A percentile compares a stretch with the other conserved stretches of the same genome.
Evolutionary conservation across 2,329 filamentous ascomycete species (phyloP).

Genomic region (Pseudogymnoascus sp.): DNA sequence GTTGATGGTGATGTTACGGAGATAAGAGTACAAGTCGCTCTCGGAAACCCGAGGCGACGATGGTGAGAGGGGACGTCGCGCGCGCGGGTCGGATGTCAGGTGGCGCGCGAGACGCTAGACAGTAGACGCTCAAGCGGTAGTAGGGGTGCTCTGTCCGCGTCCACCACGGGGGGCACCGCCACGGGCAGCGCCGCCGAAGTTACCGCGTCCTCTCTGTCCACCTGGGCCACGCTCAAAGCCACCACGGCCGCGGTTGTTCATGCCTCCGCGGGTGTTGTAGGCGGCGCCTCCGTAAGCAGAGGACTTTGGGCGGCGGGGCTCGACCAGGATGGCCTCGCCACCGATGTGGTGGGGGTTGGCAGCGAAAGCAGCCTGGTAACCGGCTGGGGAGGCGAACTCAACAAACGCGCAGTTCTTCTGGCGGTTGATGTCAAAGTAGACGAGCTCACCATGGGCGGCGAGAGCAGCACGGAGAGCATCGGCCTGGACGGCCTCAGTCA

Average conservation of each 20-base stretch:
- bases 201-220: slow-evolving; percentile 20
- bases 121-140: neutral
- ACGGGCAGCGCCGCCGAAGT: slow-evolving; percentile 50
- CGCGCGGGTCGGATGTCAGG: neutral
- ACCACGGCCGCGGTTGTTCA: slow-evolving; percentile 54
- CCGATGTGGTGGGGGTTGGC: slow-evolving; percentile 82
- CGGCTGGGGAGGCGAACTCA: slow-evolving; percentile 75
- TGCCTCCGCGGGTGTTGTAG: slow-evolving; percentile 54
- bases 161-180: slow-evolving; percentile 51
- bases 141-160: slow-evolving; percentile 1
- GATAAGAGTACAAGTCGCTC: slow-evolving; percentile 1
- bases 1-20: neutral
- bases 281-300: slow-evolving; percentile 62
- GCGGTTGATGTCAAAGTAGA: slow-evolving; percentile 70
- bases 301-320: slow-evolving; percentile 76
- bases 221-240: slow-evolving; percentile 52
- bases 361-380: slow-evolving; percentile 72
- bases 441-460: slow-evolving; percentile 61
- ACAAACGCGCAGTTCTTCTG: slow-evolving; percentile 96
- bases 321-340: slow-evolving; percentile 74
- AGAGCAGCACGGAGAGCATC: slow-evolving; percentile 64
- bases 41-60: neutral
- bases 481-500: slow-evolving; percentile 77
- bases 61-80: neutral
- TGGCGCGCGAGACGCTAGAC: neutral